These are phyloP conservation scores for Posidonia oceanica DNA, from an alignment of 116 monocot genomes.

Conservation along the genomic window DNA sequence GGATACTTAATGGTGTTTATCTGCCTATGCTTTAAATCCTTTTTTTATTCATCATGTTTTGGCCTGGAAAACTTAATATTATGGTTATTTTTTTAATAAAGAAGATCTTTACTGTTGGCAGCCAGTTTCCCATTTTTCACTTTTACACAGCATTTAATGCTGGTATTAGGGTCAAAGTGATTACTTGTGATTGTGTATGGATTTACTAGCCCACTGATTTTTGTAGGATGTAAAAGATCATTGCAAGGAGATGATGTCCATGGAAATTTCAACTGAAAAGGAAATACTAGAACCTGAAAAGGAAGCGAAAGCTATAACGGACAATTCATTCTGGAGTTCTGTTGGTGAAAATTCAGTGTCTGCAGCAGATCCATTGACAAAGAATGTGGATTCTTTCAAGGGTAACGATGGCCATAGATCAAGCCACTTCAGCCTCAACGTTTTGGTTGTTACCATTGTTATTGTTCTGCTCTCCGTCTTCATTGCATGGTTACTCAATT, in stretches of 20 bases:
- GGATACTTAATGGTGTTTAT: no score
- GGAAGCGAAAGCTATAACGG: conserved; percentile 4
- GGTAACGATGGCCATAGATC: background rate
- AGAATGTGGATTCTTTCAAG: background rate
- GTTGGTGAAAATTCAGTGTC: conserved; percentile 13
- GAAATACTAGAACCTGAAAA: conserved; percentile 47
- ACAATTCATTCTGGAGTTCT: conserved; percentile 58
- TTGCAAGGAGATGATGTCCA: conserved; percentile 73
- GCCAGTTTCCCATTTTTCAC: no score
- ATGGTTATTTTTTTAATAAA: background rate
- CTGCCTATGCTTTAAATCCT: background rate
- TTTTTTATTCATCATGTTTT: background rate
- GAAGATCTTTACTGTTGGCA: no score
- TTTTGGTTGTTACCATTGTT: conserved; percentile 22
- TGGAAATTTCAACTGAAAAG: conserved; percentile 33
- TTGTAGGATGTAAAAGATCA: conserved; percentile 63
- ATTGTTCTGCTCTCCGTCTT: conserved; percentile 35
- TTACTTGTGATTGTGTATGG: background rate
- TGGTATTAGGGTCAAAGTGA: background rate
- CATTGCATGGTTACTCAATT: conserved; percentile 3
- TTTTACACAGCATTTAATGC: background rate
- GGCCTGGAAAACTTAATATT: background rate
- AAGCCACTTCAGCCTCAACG: conserved; percentile 6
- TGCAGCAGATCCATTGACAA: background rate
- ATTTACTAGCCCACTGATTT: background rate